Evolutionary conservation across 2,329 filamentous ascomycete species (phyloP), one percentile per base, ranked within the genome.

Genomic region (Colletotrichum zoysiae): DNA sequence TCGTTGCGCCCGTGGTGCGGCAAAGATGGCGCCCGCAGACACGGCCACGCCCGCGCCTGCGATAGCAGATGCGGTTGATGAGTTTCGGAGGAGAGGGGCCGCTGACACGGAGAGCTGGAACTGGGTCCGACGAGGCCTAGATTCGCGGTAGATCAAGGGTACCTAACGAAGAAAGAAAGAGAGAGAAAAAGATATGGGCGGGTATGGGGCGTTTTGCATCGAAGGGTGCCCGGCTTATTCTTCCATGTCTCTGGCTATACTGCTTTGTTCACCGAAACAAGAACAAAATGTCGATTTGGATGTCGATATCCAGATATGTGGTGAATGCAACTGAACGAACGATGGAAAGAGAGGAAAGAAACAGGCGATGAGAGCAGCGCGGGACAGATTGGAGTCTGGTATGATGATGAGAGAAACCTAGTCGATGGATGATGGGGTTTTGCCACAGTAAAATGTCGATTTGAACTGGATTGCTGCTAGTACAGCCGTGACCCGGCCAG

Each of bases 391-490:
- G 30, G 50, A n/a, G 42, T 20, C 11, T 59, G 65, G 18, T 53
- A 59, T 55, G 44, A 16, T 55, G 44, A 16, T 26, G 46, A 53
- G 26, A 68, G 44, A 60, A 35, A 65, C 60, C 53, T 30, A 50
- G 35, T 48, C 38, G 26, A 26, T 30, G 3, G 65, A 69, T 6
- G 65, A 69, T 6, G 65, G 55, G 60, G 59, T 57, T 53, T 70
- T 38, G 65, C 68, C 50, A 60, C 69, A 70, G 60, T 59, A 70
- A 69, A 65, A 35, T 35, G 59, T 23, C 66, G 26, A n/a, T n/a
- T n/a, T n/a, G n/a, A 40, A 30, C 42, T 70, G 60, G 55, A 51
- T 65, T 50, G 23, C 55, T 48, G 60, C 59, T 48, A 58, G 55
- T 68, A 62, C 53, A 60, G 14, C 44, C n/a, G 33, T 48, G 59